Percentiles rank a stretch among this genome's conserved stretches.
These are phyloP conservation scores for Cephalotrichum gorgonifer DNA, from an alignment of 2,329 filamentous ascomycete genomes.

Conservation along the genomic window DNA sequence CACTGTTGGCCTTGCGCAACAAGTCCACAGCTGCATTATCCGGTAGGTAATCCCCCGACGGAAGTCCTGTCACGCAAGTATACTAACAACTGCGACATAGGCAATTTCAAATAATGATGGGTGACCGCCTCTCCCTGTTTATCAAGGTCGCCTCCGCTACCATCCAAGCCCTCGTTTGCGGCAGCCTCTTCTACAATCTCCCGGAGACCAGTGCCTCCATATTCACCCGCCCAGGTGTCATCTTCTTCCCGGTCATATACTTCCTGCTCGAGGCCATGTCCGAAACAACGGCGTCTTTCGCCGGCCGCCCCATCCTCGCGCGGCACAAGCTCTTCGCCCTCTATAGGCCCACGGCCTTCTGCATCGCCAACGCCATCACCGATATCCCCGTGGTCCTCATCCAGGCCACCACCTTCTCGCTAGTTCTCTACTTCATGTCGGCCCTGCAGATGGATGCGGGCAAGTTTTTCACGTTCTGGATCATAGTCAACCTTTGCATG, in stretches of 20 bases:
- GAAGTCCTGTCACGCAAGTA: background rate
- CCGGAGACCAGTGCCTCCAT: conserved; percentile 43
- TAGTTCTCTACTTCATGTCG: conserved; percentile 22
- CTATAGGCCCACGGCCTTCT: conserved; percentile 20
- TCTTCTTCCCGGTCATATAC: conserved; percentile 27
- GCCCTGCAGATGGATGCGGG: conserved; percentile 15
- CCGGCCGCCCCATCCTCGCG: conserved; percentile 18
- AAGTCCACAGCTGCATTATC: conserved; percentile 24
- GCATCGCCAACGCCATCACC: conserved; percentile 26
- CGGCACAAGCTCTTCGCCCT: conserved; percentile 21
- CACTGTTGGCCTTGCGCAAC: conserved; percentile 14
- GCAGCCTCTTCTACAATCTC: conserved; percentile 56
- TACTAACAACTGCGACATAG: conserved; percentile 14
- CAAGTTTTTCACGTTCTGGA: conserved; percentile 52
- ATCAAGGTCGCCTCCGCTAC: conserved; percentile 46
- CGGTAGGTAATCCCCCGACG: conserved; percentile 16
- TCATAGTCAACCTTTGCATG: conserved; percentile 49
- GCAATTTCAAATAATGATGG: conserved; percentile 20
- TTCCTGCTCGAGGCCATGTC: conserved; percentile 30
- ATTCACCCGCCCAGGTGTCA: conserved; percentile 27
- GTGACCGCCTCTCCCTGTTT: conserved; percentile 18
- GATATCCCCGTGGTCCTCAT: conserved; percentile 34
- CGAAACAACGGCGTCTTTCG: conserved; percentile 19
- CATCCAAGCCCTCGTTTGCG: conserved; percentile 55
- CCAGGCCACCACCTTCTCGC: conserved; percentile 41